These are phyloP conservation scores for Didymella lethalis DNA, from an alignment of 2,329 filamentous ascomycete species.

Conservation along the genomic window DNA sequence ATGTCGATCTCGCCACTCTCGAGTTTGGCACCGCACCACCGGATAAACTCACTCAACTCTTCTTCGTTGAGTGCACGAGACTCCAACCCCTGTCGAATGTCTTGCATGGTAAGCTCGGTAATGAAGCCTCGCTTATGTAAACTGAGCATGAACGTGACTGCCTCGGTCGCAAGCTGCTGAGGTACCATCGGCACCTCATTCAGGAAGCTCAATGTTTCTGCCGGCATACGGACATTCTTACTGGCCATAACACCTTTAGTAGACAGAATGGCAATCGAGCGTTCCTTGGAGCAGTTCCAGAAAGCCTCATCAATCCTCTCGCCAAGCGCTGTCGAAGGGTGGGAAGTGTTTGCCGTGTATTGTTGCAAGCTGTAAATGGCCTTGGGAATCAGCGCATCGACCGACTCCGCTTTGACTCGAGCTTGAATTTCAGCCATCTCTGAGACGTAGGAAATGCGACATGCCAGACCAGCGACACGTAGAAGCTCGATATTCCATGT, in stretches of 20 bases:
- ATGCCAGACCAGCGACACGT: conserved; percentile 86
- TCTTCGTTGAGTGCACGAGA: conserved; percentile 78
- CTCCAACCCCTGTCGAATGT: conserved; percentile 85
- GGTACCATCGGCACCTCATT: conserved; percentile 88
- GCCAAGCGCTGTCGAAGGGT: conserved; percentile 82
- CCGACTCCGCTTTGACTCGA: conserved; percentile 63
- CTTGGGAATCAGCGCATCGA: conserved; percentile 75
- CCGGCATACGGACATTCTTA: conserved; percentile 79
- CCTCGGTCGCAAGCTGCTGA: conserved; percentile 72
- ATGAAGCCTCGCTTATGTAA: conserved; percentile 85
- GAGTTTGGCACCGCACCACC: conserved; percentile 80
- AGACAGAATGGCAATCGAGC: conserved; percentile 84
- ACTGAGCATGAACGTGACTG: conserved; percentile 77
- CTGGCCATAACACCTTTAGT: conserved; percentile 88
- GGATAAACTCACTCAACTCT: conserved; percentile 83
- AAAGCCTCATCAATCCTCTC: conserved; percentile 93
- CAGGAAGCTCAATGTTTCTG: conserved; percentile 77
- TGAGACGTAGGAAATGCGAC: conserved; percentile 83
- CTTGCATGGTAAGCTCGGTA: conserved; percentile 83
- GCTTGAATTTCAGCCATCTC: conserved; percentile 73
- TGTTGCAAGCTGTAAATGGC: conserved; percentile 85
- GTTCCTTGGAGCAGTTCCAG: conserved; percentile 85
- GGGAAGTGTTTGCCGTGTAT: conserved; percentile 89
- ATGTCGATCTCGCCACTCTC: conserved; percentile 75
- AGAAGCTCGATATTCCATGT: conserved; percentile 97